Base-by-base conservation (phyloP, 768 basidiomycete species). In the Russula ochroleuca region DNA sequence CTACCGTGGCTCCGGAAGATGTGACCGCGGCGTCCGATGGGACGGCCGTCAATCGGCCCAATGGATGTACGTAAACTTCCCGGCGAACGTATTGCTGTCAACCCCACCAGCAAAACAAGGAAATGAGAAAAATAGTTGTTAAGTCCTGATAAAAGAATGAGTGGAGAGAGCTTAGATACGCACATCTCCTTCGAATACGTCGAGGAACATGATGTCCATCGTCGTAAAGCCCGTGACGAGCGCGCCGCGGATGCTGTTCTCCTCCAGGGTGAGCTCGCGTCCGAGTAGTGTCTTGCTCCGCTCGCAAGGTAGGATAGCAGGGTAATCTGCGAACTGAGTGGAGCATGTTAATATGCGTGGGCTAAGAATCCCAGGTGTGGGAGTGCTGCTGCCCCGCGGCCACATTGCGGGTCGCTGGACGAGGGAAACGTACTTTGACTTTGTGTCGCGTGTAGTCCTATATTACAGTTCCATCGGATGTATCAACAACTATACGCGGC, bases 381-480 rank as follows among this genome's bases (percentile, higher is more conserved):
- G 25, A 9, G 25, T 28, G 14, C 14, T 28, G 7, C 48, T 13
- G 40, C 13, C 40, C 40, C 5, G 43, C n/a, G 41, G 41, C 41
- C 48, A 25, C 14, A 35, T 35, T 10, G 7, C 10, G 35, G 10
- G 3, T 35, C 10, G 35, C 15, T n/a, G 14, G n/a, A 14, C 51
- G 10, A 31, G 13, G 6, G 2, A 28, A 19, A 53, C 73, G 58
- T 73, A 87, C 88, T 71, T 85, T 83, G 65, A 95, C 83, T 72
- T 85, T 82, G 72, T 96, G 92, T 4, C 94, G 79, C 2, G 92
- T 94, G 75, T 89, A 83, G 47, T 87, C 84, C 88, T 93, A 67
- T 13, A 21, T 31, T 15, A 21, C 33, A 33, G 5, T 17, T 25
- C 35, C 17, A 5, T 8, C 8, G 13, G 38, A 35, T 28, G 14